Base-by-base conservation (phyloP, 1,284 basidiomycete genomes). In the Apiotrichum laibachii region DNA sequence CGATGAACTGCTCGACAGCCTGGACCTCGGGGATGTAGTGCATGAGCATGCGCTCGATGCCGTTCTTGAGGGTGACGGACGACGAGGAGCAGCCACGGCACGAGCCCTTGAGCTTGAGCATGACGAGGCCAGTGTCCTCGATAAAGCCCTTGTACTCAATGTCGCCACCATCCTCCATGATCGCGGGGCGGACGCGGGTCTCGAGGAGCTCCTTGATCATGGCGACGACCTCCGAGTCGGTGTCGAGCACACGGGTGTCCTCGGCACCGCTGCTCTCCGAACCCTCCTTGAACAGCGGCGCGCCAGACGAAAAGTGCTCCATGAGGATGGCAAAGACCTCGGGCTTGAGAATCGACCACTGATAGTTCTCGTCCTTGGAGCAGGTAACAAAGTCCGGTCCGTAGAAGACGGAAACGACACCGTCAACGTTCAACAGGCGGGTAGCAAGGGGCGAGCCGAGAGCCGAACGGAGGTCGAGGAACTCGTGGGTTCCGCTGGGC, bases 121-220 rank as follows among this genome's bases (percentile, higher is more conserved):
- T 77, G 40, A 86, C 84, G 34, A 82, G 77, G 0, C 84, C 83
- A 0, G 67, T 67, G 21, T 78, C 80, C 65, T 84, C 83, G 50
- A 79, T 68, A 64, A 83, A 82, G 11, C 82, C 82, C 52, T 76
- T 75, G 66, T 80, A 83, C 69, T 83, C 82, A 58, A 83, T 80
- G 71, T 83, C 82, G 15, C 80, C 80, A 42, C 80, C 80, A 61
- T 81, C 80, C 65, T 81, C 80, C 88, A 94, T 92, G 67, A 99
- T 98, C 1, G 94, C 91, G 1, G 96, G 95, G 53, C 96, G 81
- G 16, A 99, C 92, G 8, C 95, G 82, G 0, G 95, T 98, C 75
- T 98, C 95, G 57, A 99, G 81, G 51, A 99, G 76, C 79, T 99
- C 95, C 79, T 99, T 99, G 72, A 99, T 94, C 95, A 99, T 99